A percentile compares a stretch with the other conserved stretches of the same genome.
Conservation (phyloP, 1,139 yeast species). For the Candida freyschussii region DNA sequence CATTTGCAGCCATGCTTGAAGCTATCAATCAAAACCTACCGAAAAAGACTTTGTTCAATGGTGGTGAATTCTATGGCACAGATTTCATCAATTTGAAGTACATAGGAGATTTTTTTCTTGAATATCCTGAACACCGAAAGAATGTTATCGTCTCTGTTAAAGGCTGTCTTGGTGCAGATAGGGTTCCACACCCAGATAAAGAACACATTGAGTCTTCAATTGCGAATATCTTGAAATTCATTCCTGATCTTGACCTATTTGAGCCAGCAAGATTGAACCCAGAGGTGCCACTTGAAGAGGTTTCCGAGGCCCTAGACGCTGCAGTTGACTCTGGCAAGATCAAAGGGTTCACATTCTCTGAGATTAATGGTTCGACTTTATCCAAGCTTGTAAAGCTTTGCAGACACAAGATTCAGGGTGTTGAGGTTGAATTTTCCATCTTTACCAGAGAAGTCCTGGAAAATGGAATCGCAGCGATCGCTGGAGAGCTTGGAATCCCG, state of each 20-base stretch:
- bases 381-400: conserved; percentile 45
- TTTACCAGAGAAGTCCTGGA: conserved; percentile 53
- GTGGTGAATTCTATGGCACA: conserved; percentile 75
- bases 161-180: conserved; percentile 51
- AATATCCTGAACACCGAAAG: conserved; percentile 47
- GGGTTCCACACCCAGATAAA: conserved; percentile 19
- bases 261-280: conserved; percentile 68
- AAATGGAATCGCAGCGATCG: conserved; percentile 55
- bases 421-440: conserved; percentile 73
- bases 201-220: conserved; percentile 52
- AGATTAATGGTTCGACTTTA: conserved; percentile 59
- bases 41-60: conserved; percentile 56
- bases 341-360: conserved; percentile 67
- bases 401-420: conserved; percentile 46
- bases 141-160: conserved; percentile 58
- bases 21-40: conserved; percentile 37
- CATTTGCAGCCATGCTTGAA: conserved; percentile 38
- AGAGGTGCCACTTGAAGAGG: conserved; percentile 42
- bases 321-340: conserved; percentile 51
- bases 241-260: conserved; percentile 48
- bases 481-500: conserved; percentile 57
- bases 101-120: conserved; percentile 49
- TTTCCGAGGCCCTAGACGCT: conserved; percentile 46
- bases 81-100: conserved; percentile 47
- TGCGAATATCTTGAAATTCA: conserved; percentile 42